Evolutionary conservation across 495 filamentous ascomycete species (phyloP).

Genomic region (Tuber brumale): DNA sequence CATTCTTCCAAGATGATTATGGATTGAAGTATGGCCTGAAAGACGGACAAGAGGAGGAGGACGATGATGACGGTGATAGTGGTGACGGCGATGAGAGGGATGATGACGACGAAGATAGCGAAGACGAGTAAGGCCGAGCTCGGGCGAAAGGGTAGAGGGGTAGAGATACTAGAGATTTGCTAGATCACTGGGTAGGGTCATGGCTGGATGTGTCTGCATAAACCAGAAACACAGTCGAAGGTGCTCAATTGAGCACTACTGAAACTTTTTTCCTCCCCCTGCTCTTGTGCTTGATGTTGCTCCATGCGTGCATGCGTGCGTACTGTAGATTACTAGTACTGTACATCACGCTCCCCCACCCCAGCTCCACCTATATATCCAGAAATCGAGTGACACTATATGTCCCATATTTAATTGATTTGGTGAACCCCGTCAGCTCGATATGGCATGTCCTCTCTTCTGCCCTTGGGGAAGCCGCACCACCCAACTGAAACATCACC

Average conservation of each 20-base stretch:
- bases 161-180: constrained; percentile 3
- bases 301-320: not conserved
- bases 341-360: not conserved
- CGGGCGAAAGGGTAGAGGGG: not conserved
- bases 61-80: constrained; percentile 53
- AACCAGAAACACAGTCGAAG: not conserved
- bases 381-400: not conserved
- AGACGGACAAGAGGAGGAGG: constrained; percentile 59
- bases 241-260: not conserved
- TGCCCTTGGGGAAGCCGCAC: not conserved
- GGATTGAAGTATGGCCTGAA: constrained; percentile 67
- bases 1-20: constrained; percentile 85
- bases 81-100: constrained; percentile 45
- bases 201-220: not conserved
- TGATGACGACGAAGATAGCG: constrained; percentile 39
- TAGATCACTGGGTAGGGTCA: not conserved
- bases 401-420: not conserved
- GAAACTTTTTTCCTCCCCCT: not conserved
- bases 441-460: not conserved
- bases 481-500: not conserved
- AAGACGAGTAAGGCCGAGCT: constrained; percentile 4
- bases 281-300: not conserved
- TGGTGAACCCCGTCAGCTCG: not conserved
- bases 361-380: not conserved
- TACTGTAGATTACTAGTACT: too few relatives aligned